Percentiles rank a stretch among this genome's conserved stretches.
Evolutionary conservation across 768 basidiomycete species (phyloP).

Genomic region (Boletellus sp.): DNA sequence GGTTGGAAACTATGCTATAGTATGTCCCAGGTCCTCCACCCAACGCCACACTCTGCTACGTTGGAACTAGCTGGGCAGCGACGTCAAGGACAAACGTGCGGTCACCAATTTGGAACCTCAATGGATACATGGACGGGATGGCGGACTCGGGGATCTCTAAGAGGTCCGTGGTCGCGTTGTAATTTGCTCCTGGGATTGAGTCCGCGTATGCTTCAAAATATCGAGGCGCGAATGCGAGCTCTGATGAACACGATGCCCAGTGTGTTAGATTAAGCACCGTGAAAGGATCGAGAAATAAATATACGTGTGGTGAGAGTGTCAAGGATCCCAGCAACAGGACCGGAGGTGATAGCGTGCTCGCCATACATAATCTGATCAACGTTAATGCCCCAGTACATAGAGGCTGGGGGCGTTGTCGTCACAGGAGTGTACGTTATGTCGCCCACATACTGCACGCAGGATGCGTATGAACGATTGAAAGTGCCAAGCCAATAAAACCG

Average conservation of each 20-base stretch:
- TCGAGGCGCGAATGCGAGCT: slow-evolving; percentile 5
- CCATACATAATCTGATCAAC: not conserved
- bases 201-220: slow-evolving; percentile 7
- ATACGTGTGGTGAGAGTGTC: not conserved
- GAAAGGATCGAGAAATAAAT: not conserved
- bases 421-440: not conserved
- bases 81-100: not conserved
- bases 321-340: not conserved
- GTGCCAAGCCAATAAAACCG: not conserved
- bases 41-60: no score
- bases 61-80: not conserved
- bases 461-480: not conserved
- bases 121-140: slow-evolving; percentile 4
- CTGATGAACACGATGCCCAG: not conserved
- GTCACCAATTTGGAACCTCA: slow-evolving; percentile 1
- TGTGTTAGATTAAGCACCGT: not conserved
- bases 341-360: not conserved
- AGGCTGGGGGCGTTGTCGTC: not conserved
- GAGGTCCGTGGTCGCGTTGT: not conserved
- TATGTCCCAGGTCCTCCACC: not conserved
- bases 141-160: slow-evolving; percentile 10
- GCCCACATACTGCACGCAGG: not conserved
- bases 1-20: not conserved
- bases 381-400: not conserved
- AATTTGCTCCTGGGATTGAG: slow-evolving; percentile 12